Conservation (phyloP, 306 rosid genomes). For the Sesbania bispinosa region DNA sequence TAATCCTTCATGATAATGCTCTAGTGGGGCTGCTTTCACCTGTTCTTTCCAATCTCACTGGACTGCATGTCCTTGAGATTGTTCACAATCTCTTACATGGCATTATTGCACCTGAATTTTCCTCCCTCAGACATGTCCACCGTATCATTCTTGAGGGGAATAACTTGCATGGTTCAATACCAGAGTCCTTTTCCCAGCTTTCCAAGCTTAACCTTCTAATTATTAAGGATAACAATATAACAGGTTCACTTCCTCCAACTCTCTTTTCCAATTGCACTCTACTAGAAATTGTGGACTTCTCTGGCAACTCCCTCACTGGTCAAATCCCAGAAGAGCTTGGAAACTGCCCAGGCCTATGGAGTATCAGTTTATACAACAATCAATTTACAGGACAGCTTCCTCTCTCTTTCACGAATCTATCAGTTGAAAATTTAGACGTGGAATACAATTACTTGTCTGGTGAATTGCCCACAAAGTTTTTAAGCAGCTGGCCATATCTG, state of each 20-base stretch:
- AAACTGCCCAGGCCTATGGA: constrained; percentile 53
- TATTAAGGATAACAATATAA: constrained; percentile 33
- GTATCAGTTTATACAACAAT: constrained; percentile 55
- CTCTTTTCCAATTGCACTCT: constrained; percentile 59
- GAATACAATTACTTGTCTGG: constrained; percentile 56
- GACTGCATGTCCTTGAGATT: constrained; percentile 39
- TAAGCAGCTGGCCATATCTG: constrained; percentile 31
- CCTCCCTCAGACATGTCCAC: constrained; percentile 42
- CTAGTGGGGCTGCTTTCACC: constrained; percentile 59
- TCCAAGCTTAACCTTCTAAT: constrained; percentile 32
- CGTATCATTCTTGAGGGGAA: constrained; percentile 39
- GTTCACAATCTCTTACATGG: constrained; percentile 41
- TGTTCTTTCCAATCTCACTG: constrained; percentile 62
- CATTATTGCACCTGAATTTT: constrained; percentile 44
- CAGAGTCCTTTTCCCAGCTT: constrained; percentile 45
- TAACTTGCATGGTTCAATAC: constrained; percentile 49
- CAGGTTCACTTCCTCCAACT: constrained; percentile 48
- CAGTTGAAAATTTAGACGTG: constrained; percentile 42
- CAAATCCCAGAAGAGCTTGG: constrained; percentile 58
- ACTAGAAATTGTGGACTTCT: constrained; percentile 42
- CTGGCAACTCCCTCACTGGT: constrained; percentile 51
- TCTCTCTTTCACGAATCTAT: constrained; percentile 33
- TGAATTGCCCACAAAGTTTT: constrained; percentile 45
- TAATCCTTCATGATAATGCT: constrained; percentile 21
- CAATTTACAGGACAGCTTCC: constrained; percentile 63